Conservation (phyloP, 164 flowering plant genomes). For the Berberis thunbergii region DNA sequence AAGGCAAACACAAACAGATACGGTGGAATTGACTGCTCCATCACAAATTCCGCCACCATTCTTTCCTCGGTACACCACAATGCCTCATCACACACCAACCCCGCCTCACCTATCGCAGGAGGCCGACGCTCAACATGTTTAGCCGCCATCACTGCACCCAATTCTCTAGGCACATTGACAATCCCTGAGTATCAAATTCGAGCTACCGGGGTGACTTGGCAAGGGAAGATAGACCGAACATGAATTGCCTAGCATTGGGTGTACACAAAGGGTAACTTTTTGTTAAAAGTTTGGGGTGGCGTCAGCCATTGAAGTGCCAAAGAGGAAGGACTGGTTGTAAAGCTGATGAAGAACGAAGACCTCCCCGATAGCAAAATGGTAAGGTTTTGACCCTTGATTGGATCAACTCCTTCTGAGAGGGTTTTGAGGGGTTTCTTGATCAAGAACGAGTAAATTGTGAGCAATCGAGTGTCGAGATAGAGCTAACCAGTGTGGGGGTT, state of each 20-base stretch:
- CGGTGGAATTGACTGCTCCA: conserved; percentile 90
- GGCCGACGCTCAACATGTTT: conserved; percentile 48
- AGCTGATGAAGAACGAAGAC: conserved; percentile 38
- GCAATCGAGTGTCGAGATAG: conserved; percentile 73
- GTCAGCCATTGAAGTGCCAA: conserved; percentile 94
- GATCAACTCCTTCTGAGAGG: conserved; percentile 33
- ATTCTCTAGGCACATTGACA: conserved; percentile 55
- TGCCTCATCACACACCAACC: conserved; percentile 31
- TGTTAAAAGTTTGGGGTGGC: conserved; percentile 68
- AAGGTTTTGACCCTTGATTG: conserved; percentile 57
- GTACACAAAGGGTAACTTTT: conserved; percentile 61
- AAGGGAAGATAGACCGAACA: conserved; percentile 84
- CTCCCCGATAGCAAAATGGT: conserved; percentile 41
- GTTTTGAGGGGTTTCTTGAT: conserved; percentile 37
- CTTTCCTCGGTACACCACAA: conserved; percentile 73
- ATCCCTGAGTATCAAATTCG: conserved; percentile 50
- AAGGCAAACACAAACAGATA: conserved; percentile 38
- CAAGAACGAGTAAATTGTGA: conserved; percentile 43
- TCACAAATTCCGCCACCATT: conserved; percentile 80
- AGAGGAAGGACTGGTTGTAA: conserved; percentile 46
- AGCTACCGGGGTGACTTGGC: conserved; percentile 94
- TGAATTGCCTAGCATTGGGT: conserved; percentile 93
- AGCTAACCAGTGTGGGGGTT: conserved; percentile 53
- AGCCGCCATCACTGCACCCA: conserved; percentile 84
- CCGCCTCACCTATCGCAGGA: conserved; percentile 39